phyloP scores from a whole-genome alignment of 768 basidiomycete species.

The Suillus subaureus region DNA sequence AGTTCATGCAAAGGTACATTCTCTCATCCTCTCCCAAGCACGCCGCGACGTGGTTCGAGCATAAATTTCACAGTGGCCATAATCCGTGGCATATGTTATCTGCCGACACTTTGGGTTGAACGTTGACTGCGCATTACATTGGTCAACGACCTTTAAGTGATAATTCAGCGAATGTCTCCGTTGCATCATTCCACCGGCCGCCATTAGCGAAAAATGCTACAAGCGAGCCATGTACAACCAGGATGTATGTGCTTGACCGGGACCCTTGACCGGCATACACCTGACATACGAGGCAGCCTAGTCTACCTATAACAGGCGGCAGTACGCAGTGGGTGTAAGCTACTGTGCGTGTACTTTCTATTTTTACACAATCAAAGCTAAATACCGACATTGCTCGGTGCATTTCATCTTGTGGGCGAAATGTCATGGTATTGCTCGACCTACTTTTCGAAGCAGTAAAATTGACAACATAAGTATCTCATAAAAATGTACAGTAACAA shows the following conservation, averaged over 20 bases:
- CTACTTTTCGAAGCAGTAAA: neutral
- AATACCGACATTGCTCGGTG: neutral
- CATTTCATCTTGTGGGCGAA: neutral
- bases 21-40: neutral
- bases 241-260: neutral
- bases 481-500: neutral
- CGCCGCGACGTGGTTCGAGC: neutral
- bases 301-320: neutral
- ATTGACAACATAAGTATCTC: slow-evolving; percentile 1
- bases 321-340: neutral
- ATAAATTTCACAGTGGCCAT: neutral
- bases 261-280: neutral
- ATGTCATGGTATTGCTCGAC: neutral
- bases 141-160: neutral
- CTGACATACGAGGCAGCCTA: neutral
- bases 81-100: neutral
- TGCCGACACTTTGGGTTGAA: neutral
- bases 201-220: neutral
- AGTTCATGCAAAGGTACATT: slow-evolving; percentile 1
- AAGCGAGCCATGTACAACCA: neutral
- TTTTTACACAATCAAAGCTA: neutral
- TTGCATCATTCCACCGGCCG: neutral
- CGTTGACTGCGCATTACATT: neutral
- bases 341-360: neutral
- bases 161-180: too few species aligned